Evolutionary conservation across 164 flowering plant genomes (phyloP), one percentile per base, ranked within the genome.

Genomic region (Berberis vulgaris): DNA sequence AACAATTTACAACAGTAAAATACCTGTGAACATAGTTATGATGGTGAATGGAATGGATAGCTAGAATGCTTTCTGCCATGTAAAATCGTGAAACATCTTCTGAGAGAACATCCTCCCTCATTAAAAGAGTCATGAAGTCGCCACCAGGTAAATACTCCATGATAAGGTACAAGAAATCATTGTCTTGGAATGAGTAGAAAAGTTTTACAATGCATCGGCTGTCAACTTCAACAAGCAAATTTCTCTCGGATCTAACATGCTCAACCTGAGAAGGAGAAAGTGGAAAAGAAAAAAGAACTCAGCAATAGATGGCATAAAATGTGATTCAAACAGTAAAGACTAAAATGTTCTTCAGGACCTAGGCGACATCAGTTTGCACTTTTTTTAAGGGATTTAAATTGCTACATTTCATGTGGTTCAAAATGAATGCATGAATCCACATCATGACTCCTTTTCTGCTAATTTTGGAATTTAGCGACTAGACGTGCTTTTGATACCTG

Each of bases 141-240:
- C 97, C 97, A 69, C 97, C 97, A 69, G 97, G 97, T 74, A 91
- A 75, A 81, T 91, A 91, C 78, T 91, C 97, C 97, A 88, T 91
- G 68, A 91, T 91, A 61, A 91, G 96, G 76, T 91, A 91, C 69
- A 91, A 76, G 77, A 73, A 91, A 59, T 83, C 91, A 41, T 93
- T 85, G 79, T 88, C 97, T 82, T 88, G 97, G 73, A 91, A 91
- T 40, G 97, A 91, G 72, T 80, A 91, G 69, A 72, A 85, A 47
- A 91, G 96, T 62, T 85, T 78, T 49, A 91, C 97, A 62, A 91
- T 86, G 82, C 80, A 91, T 10, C 91, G 87, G 69, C 93, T 91
- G 71, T 91, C 96, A 74, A 91, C 96, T 79, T 88, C 97, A 13
- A 76, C 97, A 50, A 91, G 93, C 78, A 91, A 74, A 75, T 91